Percentiles rank a stretch among this genome's conserved stretches.
Evolutionary conservation across 257 asterid genomes (phyloP).

Genomic region (Ilex aquifolium): DNA sequence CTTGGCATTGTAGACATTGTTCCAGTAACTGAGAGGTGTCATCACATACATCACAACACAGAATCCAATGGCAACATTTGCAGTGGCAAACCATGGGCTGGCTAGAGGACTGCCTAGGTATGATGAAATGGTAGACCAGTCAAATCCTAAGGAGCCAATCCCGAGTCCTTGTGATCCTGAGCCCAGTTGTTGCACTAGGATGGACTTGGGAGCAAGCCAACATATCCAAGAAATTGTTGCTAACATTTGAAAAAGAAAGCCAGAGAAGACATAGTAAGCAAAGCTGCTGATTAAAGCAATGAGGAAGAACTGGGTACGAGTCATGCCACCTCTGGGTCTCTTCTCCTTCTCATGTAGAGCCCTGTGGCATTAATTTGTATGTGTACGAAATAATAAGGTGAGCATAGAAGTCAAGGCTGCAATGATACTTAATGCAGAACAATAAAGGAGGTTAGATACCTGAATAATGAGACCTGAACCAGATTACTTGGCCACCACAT

Average conservation of each 20-base stretch:
- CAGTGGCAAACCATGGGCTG: slow-evolving; percentile 57
- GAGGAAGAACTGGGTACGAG: slow-evolving; percentile 39
- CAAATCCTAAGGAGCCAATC: slow-evolving; percentile 33
- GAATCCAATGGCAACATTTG: slow-evolving; percentile 31
- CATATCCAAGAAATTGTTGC: slow-evolving; percentile 44
- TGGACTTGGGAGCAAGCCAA: slow-evolving; percentile 37
- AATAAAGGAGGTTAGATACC: slow-evolving; percentile 11
- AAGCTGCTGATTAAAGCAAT: slow-evolving; percentile 29
- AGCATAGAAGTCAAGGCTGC: neutral
- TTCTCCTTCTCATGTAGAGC: slow-evolving; percentile 47
- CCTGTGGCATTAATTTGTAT: slow-evolving; percentile 13
- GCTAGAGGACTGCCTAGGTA: slow-evolving; percentile 48
- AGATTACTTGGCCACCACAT: slow-evolving; percentile 64
- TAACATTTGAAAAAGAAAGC: slow-evolving; percentile 29
- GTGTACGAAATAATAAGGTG: too few relatives aligned
- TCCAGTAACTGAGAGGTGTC: slow-evolving; percentile 38
- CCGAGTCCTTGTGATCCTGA: slow-evolving; percentile 41
- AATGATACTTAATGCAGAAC: neutral
- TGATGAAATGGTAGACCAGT: slow-evolving; percentile 39
- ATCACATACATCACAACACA: slow-evolving; percentile 27
- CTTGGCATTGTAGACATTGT: slow-evolving; percentile 40
- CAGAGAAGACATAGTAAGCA: slow-evolving; percentile 32
- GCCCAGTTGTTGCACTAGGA: slow-evolving; percentile 37
- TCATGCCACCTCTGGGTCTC: slow-evolving; percentile 24
- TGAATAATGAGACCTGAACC: slow-evolving; percentile 52